Percentiles rank a stretch among this genome's conserved stretches.
Evolutionary conservation across 495 filamentous ascomycete species (phyloP).

Genomic region (Staphylotrichum longicolle): DNA sequence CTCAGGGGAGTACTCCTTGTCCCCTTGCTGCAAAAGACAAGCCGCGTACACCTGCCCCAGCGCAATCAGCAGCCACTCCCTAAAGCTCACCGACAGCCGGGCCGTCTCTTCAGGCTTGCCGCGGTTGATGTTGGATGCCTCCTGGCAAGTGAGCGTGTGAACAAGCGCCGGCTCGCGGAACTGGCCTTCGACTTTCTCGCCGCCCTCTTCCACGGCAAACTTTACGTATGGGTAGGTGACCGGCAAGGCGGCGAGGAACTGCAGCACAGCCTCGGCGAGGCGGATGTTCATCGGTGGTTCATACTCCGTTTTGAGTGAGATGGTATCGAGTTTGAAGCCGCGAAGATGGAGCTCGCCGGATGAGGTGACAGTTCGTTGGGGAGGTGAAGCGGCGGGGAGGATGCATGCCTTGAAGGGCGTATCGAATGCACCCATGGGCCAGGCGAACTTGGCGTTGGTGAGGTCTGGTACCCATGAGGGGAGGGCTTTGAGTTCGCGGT

Average conservation of each 20-base stretch:
- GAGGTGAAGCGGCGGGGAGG: not conserved
- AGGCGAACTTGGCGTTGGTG: constrained; percentile 11
- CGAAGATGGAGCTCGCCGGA: constrained; percentile 1
- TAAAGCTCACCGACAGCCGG: not conserved
- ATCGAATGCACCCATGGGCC: constrained; percentile 19
- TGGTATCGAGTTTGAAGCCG: constrained; percentile 17
- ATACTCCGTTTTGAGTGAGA: not conserved
- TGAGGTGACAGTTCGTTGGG: constrained; percentile 4
- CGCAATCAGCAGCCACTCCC: constrained; percentile 8
- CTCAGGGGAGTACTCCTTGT: constrained; percentile 4
- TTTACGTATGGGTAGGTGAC: not conserved
- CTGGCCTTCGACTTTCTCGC: not conserved
- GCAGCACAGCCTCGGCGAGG: constrained; percentile 3
- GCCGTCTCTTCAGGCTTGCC: not conserved
- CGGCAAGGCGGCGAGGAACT: constrained; percentile 13
- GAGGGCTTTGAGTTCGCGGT: constrained; percentile 6
- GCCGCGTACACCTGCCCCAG: constrained; percentile 13
- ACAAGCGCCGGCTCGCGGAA: constrained; percentile 16
- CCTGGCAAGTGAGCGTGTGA: constrained; percentile 16
- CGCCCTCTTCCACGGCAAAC: not conserved
- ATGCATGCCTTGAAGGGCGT: constrained; percentile 11
- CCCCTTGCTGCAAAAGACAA: not conserved
- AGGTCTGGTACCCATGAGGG: constrained; percentile 23
- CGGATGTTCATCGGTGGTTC: not conserved
- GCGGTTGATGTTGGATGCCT: constrained; percentile 1